Evolutionary conservation across 179 eudicot genomes (phyloP).

Genomic region (Patellifolia procumbens): DNA sequence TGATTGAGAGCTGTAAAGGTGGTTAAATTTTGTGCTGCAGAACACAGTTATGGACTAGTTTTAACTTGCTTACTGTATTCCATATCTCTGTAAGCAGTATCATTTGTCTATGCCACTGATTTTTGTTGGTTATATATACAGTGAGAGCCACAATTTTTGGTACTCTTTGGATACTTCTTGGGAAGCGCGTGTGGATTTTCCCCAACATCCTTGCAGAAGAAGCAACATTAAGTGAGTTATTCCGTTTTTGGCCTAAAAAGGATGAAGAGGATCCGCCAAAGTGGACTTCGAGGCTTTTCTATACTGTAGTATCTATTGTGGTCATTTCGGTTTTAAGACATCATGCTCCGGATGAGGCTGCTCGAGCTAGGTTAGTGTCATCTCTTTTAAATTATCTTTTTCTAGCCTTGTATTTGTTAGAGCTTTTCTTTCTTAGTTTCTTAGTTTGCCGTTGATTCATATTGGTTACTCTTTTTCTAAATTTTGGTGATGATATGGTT

Average conservation of each 20-base stretch:
- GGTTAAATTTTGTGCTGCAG: background rate
- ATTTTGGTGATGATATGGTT: background rate
- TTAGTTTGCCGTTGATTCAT: background rate
- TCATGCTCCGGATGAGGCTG: conserved; percentile 99
- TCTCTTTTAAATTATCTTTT: background rate
- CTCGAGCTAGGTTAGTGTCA: conserved; percentile 78
- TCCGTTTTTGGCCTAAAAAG: conserved; percentile 92
- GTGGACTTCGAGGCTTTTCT: conserved; percentile 91
- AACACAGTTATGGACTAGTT: background rate
- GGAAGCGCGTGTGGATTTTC: conserved; percentile 91
- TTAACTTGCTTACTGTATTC: background rate
- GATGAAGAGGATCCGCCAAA: conserved; percentile 92
- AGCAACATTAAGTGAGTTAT: conserved; percentile 83
- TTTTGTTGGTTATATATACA: conserved; percentile 32
- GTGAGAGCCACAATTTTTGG: conserved; percentile 89
- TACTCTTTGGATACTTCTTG: conserved; percentile 68
- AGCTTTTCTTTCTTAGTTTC: conserved; percentile 1
- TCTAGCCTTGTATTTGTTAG: background rate
- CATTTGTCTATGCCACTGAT: background rate
- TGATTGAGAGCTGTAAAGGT: background rate
- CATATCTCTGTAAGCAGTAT: background rate
- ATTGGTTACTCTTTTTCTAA: background rate
- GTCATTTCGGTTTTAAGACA: conserved; percentile 75
- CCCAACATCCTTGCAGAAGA: conserved; percentile 98
- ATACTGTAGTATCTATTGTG: conserved; percentile 55